These are phyloP conservation scores for maize (Zea mays) DNA, from an alignment of 176 grass and related monocot genomes.

Conservation along the genomic window DNA sequence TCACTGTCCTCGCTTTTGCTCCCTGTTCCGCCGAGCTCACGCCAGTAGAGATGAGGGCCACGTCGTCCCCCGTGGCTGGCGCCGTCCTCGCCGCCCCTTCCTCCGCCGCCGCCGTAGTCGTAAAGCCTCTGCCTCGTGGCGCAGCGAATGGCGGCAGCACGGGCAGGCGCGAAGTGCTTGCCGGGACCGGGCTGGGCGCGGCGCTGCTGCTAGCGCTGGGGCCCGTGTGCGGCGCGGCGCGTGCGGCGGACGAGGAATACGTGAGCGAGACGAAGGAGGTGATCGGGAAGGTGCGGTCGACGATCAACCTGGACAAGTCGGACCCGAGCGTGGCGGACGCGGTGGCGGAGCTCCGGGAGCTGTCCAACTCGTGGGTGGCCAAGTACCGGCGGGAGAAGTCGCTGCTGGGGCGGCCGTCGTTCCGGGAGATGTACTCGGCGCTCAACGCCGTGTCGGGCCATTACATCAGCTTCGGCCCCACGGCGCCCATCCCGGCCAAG, in stretches of 20 bases:
- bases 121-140: constrained; percentile 27
- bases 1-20: not conserved
- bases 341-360: constrained; percentile 82
- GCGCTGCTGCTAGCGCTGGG: constrained; percentile 35
- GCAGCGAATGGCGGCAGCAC: not conserved
- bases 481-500: constrained; percentile 89
- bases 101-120: not conserved
- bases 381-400: constrained; percentile 89
- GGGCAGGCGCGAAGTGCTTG: constrained; percentile 37
- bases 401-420: constrained; percentile 76
- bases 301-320: constrained; percentile 77
- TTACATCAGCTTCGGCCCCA: constrained; percentile 99
- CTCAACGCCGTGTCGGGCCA: constrained; percentile 96
- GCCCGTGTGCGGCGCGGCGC: constrained; percentile 28
- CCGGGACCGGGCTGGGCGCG: constrained; percentile 16
- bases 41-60: constrained; percentile 39
- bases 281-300: constrained; percentile 89
- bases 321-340: constrained; percentile 78
- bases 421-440: constrained; percentile 97
- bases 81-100: constrained; percentile 32
- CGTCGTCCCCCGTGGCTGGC: constrained; percentile 39
- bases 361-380: constrained; percentile 94
- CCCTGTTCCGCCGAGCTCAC: not conserved
- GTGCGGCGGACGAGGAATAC: constrained; percentile 84
- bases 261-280: constrained; percentile 84